Evolutionary conservation across 1,139 yeast species (phyloP).

Genomic region (Blastobotrys indianensis): DNA sequence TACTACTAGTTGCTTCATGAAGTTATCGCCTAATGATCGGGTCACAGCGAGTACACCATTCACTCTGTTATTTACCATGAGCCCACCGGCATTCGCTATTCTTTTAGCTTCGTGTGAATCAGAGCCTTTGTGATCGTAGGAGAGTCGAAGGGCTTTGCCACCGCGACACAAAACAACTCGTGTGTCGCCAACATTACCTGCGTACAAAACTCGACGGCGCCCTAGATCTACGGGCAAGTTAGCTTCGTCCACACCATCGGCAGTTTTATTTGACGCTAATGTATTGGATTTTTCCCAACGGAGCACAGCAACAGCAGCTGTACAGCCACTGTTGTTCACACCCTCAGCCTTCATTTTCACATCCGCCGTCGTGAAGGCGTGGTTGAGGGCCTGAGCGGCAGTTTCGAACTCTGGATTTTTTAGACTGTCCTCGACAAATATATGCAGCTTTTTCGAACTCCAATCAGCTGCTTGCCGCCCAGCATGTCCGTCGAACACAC

Average conservation of each 20-base stretch:
- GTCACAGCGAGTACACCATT: constrained; percentile 96
- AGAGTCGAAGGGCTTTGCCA: constrained; percentile 68
- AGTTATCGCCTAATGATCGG: constrained; percentile 88
- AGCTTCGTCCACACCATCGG: too few relatives aligned
- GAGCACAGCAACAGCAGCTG: constrained; percentile 91
- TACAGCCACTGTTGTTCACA: constrained; percentile 72
- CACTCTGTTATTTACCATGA: constrained; percentile 84
- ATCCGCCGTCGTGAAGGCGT: constrained; percentile 67
- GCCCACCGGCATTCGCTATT: constrained; percentile 73
- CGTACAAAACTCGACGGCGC: constrained; percentile 59
- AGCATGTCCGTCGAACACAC: constrained; percentile 96
- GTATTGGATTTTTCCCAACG: constrained; percentile 59
- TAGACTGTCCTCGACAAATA: constrained; percentile 53
- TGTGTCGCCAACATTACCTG: constrained; percentile 95
- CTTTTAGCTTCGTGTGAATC: constrained; percentile 74
- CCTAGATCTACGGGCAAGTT: background rate
- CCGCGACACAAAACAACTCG: constrained; percentile 71
- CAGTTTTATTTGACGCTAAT: background rate
- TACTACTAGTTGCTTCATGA: constrained; percentile 82
- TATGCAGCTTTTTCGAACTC: constrained; percentile 86
- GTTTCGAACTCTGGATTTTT: constrained; percentile 24
- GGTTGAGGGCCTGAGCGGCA: constrained; percentile 32
- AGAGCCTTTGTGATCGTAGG: constrained; percentile 93
- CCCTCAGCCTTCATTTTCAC: constrained; percentile 52
- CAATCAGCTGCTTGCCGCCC: constrained; percentile 91